Conservation (phyloP, 192 early-diverging fungal genomes). For the Mortierella hygrophila region DNA sequence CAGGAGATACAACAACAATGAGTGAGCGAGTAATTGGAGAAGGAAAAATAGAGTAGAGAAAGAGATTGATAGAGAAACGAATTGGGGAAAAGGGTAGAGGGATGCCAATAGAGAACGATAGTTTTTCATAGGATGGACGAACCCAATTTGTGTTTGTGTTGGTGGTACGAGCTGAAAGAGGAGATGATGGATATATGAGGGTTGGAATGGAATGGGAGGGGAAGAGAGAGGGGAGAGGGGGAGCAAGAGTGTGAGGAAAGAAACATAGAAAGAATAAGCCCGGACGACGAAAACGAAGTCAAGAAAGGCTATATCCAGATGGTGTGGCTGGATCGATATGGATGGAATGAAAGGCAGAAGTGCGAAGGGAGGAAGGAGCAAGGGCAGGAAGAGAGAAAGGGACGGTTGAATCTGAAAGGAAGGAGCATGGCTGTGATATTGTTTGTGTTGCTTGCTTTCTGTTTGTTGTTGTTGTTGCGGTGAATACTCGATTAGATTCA, state of each 20-base stretch:
- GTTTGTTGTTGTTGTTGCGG: too few relatives aligned
- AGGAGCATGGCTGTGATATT: background rate
- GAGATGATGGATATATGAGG: background rate
- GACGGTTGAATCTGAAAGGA: too few relatives aligned
- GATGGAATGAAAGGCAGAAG: background rate
- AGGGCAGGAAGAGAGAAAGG: too few relatives aligned
- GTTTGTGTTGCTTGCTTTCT: too few relatives aligned
- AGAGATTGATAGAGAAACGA: background rate
- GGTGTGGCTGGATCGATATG: background rate
- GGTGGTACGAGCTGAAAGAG: constrained; percentile 4
- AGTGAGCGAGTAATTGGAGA: background rate
- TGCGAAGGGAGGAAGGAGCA: too few relatives aligned
- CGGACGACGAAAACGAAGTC: background rate
- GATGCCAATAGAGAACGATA: background rate
- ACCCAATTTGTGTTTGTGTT: background rate
- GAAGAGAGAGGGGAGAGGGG: background rate
- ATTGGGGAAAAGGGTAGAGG: too few relatives aligned
- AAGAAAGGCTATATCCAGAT: background rate
- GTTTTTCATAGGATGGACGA: background rate
- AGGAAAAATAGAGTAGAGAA: background rate
- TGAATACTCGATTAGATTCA: too few relatives aligned
- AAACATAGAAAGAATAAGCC: background rate
- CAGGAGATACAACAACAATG: background rate
- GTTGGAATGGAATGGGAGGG: background rate
- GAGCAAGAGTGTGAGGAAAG: background rate